Conservation (phyloP, 2,329 filamentous ascomycete genomes). For the Colletotrichum trifolii region DNA sequence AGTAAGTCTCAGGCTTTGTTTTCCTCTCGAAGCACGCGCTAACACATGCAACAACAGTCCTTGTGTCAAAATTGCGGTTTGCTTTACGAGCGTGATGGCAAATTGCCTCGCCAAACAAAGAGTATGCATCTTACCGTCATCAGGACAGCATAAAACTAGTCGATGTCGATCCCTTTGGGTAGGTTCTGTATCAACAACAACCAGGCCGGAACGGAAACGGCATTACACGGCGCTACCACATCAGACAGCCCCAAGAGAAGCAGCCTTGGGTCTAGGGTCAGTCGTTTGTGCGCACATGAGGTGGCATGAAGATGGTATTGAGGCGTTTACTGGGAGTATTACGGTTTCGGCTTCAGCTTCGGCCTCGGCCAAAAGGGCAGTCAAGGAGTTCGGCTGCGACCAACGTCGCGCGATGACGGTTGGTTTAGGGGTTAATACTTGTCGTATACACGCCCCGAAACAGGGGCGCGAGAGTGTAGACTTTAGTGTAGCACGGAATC, state of each 20-base stretch:
- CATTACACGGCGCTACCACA: background rate
- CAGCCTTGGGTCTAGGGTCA: background rate
- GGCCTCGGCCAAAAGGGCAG: constrained; percentile 28
- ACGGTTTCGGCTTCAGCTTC: constrained; percentile 4
- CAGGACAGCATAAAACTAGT: constrained; percentile 23
- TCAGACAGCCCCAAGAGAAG: constrained; percentile 45
- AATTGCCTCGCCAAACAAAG: constrained; percentile 65
- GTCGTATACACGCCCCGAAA: constrained; percentile 6
- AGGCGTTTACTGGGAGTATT: constrained; percentile 31
- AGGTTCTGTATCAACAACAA: background rate
- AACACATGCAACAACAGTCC: constrained; percentile 62
- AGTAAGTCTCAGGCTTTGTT: constrained; percentile 63
- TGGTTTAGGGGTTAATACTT: constrained; percentile 33
- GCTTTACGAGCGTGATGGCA: constrained; percentile 87
- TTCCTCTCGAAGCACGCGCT: constrained; percentile 36
- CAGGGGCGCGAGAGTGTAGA: constrained; percentile 9
- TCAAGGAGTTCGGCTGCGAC: constrained; percentile 34
- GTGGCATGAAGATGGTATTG: constrained; percentile 19
- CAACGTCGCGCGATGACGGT: constrained; percentile 28
- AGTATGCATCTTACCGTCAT: constrained; percentile 37
- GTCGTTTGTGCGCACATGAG: constrained; percentile 25
- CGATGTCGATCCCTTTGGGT: background rate
- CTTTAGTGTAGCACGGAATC: constrained; percentile 3
- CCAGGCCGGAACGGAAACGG: background rate
- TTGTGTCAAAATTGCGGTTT: constrained; percentile 95